Percentiles rank a stretch among this genome's conserved stretches.
These are phyloP conservation scores for Pyrenophora seminiperda DNA, from an alignment of 2,329 filamentous ascomycete species.

Conservation along the genomic window DNA sequence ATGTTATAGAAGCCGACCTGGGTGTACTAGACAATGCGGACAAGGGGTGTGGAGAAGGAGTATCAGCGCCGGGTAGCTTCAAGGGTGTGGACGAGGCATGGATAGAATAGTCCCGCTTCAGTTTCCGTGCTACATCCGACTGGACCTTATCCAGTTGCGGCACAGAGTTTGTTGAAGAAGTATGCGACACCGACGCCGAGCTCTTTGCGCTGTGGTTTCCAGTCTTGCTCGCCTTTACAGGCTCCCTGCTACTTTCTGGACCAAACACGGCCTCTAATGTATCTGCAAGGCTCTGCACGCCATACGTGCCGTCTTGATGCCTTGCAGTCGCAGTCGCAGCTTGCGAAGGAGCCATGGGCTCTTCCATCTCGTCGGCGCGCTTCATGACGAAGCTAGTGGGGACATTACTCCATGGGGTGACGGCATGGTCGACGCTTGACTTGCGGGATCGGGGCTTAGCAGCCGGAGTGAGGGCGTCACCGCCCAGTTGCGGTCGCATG, in stretches of 20 bases:
- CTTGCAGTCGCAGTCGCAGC: conserved; percentile 18
- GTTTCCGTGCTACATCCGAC: conserved; percentile 25
- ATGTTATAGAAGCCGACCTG: conserved; percentile 64
- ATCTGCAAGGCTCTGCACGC: conserved; percentile 63
- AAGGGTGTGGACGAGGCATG: conserved; percentile 30
- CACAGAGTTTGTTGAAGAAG: conserved; percentile 24
- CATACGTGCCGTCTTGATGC: conserved; percentile 56
- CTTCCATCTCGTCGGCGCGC: conserved; percentile 58
- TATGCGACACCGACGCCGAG: conserved; percentile 28
- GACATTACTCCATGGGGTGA: conserved; percentile 40
- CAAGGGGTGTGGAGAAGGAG: conserved; percentile 53
- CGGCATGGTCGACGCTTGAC: conserved; percentile 44
- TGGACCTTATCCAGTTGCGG: conserved; percentile 28
- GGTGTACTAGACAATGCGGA: conserved; percentile 63
- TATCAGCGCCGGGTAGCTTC: conserved; percentile 32
- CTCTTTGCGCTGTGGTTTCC: conserved; percentile 41
- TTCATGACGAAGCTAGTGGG: conserved; percentile 66
- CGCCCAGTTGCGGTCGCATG: conserved; percentile 46
- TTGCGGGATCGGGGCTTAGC: conserved; percentile 45
- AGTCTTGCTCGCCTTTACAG: conserved; percentile 30
- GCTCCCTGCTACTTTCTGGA: conserved; percentile 34
- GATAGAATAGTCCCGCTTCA: conserved; percentile 31
- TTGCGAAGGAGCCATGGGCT: conserved; percentile 38
- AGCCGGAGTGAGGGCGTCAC: conserved; percentile 40
- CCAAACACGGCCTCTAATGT: conserved; percentile 54